Evolutionary conservation across 1,284 basidiomycete species (phyloP).

Genomic region (Naganishia sp.): DNA sequence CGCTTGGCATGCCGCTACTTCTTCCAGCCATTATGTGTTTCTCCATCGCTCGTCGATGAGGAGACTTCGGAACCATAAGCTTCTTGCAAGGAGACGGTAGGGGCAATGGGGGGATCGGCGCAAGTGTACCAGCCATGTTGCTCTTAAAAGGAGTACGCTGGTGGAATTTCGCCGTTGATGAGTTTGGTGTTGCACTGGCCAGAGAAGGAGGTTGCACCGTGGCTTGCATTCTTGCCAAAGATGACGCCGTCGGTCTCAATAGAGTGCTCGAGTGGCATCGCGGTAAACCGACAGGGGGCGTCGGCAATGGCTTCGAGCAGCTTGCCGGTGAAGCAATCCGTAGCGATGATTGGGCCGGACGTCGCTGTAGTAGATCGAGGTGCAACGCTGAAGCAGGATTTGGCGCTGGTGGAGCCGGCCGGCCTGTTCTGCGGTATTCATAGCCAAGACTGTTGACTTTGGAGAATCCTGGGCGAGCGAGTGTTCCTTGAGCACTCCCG

Average conservation of each 20-base stretch:
- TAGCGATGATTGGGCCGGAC: no score
- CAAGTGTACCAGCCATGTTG: not conserved
- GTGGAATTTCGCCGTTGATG: not conserved
- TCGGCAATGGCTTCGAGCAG: not conserved
- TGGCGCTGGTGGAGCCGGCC: not conserved
- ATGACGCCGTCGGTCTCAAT: slow-evolving; percentile 21
- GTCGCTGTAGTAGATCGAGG: not conserved
- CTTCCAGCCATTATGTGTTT: slow-evolving; percentile 9
- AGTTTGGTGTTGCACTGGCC: not conserved
- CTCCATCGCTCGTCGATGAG: slow-evolving; percentile 23
- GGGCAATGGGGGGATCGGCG: no score
- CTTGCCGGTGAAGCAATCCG: no score
- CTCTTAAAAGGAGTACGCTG: not conserved
- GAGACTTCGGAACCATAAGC: slow-evolving; percentile 19
- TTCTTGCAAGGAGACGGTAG: slow-evolving; percentile 3
- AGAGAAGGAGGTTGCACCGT: slow-evolving; percentile 16
- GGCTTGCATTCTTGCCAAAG: slow-evolving; percentile 25
- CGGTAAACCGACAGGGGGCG: not conserved
- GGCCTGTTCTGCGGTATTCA: not conserved
- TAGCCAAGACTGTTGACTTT: not conserved
- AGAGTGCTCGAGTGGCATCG: slow-evolving; percentile 13
- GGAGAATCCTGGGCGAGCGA: not conserved
- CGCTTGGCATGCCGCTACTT: not conserved
- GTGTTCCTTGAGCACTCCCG: not conserved
- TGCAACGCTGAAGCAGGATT: not conserved